A percentile compares a stretch with the other conserved stretches of the same genome.
Conservation (phyloP, 2,329 filamentous ascomycete genomes). For the Diplodia seriata region DNA sequence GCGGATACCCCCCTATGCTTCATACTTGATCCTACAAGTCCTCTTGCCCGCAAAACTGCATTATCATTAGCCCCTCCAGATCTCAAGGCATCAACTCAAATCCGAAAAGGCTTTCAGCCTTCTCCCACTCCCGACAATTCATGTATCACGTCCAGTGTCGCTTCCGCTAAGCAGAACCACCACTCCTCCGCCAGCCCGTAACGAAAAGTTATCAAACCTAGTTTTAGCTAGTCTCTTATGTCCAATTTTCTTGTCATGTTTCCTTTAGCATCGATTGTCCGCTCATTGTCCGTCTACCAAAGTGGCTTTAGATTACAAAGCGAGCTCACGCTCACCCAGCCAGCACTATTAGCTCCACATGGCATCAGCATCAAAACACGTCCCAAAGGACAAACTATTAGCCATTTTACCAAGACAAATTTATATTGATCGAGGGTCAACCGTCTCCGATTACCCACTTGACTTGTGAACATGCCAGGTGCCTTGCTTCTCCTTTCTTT, state of each 20-base stretch:
- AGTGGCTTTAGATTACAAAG: constrained; percentile 14
- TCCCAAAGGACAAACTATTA: neutral
- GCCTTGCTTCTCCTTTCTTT: neutral
- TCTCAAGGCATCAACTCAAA: neutral
- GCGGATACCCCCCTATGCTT: constrained; percentile 27
- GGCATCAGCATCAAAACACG: neutral
- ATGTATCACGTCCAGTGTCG: constrained; percentile 1
- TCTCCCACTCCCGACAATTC: neutral
- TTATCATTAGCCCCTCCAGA: constrained; percentile 26
- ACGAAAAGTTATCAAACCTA: neutral
- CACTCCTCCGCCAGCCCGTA: neutral
- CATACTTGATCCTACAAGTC: neutral
- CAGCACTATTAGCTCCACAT: constrained; percentile 9
- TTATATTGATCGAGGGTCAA: neutral
- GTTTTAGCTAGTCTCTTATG: neutral
- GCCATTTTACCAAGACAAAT: constrained; percentile 5
- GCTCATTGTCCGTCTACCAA: neutral
- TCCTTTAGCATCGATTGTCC: neutral
- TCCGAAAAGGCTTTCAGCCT: neutral
- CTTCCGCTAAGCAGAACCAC: neutral
- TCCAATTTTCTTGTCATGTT: neutral
- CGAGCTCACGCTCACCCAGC: constrained; percentile 11
- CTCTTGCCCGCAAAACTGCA: constrained; percentile 18
- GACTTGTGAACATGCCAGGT: neutral
- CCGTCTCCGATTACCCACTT: neutral